These are phyloP conservation scores for Isatis tinctoria DNA, from an alignment of 345 rosid genomes.

Conservation along the genomic window DNA sequence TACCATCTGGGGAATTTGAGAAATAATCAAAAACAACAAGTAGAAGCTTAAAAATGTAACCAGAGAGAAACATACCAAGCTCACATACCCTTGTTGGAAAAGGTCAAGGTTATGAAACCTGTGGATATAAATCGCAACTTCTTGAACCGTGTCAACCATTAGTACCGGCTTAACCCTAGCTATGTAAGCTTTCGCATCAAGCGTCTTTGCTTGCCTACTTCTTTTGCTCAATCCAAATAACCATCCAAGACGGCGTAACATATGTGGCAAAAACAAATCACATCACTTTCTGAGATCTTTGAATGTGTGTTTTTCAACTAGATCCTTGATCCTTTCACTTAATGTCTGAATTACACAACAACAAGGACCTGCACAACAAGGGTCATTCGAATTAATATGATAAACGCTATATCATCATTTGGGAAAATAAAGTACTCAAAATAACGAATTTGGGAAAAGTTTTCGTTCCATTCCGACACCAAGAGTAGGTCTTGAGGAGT, in stretches of 20 bases:
- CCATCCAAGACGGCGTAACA: slow-evolving; percentile 52
- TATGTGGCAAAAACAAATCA: slow-evolving; percentile 33
- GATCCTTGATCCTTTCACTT: not conserved
- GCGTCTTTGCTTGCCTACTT: slow-evolving; percentile 36
- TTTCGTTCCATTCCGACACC: not conserved
- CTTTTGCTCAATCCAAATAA: slow-evolving; percentile 45
- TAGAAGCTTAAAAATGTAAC: not conserved
- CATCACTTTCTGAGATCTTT: slow-evolving; percentile 31
- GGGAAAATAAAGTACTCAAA: not conserved
- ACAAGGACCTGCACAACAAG: slow-evolving; percentile 12
- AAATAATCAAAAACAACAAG: not conserved
- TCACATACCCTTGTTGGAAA: slow-evolving; percentile 82
- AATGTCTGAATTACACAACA: not conserved
- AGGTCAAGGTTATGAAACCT: slow-evolving; percentile 41
- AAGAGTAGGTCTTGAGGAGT: not conserved
- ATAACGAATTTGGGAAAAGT: not conserved
- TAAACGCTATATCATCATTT: not conserved
- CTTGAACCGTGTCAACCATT: slow-evolving; percentile 71
- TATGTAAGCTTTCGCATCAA: slow-evolving; percentile 43
- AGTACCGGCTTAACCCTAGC: slow-evolving; percentile 48
- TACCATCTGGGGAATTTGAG: slow-evolving; percentile 57
- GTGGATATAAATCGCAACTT: slow-evolving; percentile 65
- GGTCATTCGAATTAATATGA: not conserved
- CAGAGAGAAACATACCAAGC: not conserved
- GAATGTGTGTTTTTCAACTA: not conserved